These are phyloP conservation scores for Globisporangium parvum DNA, from an alignment of 352 stramenopile genomes.

Conservation along the genomic window DNA sequence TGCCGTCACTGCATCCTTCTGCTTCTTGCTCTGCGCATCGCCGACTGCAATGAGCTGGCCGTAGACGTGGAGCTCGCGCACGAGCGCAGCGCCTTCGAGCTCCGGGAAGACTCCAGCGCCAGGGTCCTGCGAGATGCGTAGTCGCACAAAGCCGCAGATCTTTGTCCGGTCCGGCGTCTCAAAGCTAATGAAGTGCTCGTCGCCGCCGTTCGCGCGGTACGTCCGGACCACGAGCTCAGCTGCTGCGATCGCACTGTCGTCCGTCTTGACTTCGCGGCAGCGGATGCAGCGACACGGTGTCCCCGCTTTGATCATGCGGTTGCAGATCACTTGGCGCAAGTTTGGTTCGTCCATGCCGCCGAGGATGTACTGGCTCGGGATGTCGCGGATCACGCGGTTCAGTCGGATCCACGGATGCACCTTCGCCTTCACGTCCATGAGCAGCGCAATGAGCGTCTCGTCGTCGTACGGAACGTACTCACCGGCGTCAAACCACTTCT, in stretches of 20 bases:
- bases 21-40: constrained; percentile 28
- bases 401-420: constrained; percentile 94
- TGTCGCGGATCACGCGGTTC: constrained; percentile 92
- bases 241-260: constrained; percentile 68
- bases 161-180: constrained; percentile 85
- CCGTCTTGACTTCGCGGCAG: constrained; percentile 88
- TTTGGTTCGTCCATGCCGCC: constrained; percentile 91
- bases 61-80: constrained; percentile 90
- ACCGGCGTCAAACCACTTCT: constrained; percentile 88
- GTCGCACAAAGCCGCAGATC: constrained; percentile 88
- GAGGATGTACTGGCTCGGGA: constrained; percentile 92
- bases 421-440: constrained; percentile 87
- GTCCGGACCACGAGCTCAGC: constrained; percentile 67
- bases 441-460: constrained; percentile 79
- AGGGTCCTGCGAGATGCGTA: constrained; percentile 69
- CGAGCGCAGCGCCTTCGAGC: constrained; percentile 70
- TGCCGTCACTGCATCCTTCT: background rate
- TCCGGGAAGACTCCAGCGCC: constrained; percentile 72
- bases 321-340: constrained; percentile 85
- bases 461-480: constrained; percentile 88
- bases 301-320: constrained; percentile 70
- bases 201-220: constrained; percentile 83
- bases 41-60: constrained; percentile 70
- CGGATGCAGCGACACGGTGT: constrained; percentile 86
- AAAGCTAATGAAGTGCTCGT: constrained; percentile 92